These are phyloP conservation scores for Hygrophoropsis aurantiaca DNA, from an alignment of 768 basidiomycete species.

Conservation along the genomic window DNA sequence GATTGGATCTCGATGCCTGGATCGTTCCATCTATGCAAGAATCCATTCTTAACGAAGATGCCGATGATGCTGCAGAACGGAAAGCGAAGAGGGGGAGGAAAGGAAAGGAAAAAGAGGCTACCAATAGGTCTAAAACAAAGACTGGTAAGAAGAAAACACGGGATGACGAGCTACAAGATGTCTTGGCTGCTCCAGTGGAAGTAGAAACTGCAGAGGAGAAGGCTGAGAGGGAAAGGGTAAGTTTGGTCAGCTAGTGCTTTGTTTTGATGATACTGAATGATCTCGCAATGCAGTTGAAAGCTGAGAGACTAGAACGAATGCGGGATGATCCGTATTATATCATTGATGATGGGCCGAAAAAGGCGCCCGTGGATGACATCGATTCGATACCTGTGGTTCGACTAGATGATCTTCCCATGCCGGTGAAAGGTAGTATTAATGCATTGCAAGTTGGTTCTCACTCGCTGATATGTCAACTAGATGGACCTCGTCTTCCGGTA, in stretches of 20 bases:
- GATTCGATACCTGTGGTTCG: conserved; percentile 91
- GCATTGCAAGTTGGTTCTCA: neutral
- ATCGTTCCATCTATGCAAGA: conserved; percentile 64
- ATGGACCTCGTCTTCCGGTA: conserved; percentile 43
- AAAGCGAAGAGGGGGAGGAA: conserved; percentile 45
- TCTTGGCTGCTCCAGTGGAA: conserved; percentile 39
- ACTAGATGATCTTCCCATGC: conserved; percentile 70
- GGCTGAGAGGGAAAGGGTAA: conserved; percentile 62
- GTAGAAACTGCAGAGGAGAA: conserved; percentile 59
- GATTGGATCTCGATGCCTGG: conserved; percentile 83
- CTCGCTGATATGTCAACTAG: conserved; percentile 30
- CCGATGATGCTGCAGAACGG: conserved; percentile 35
- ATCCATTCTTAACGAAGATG: conserved; percentile 26
- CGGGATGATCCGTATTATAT: conserved; percentile 94
- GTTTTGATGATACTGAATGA: conserved; percentile 7
- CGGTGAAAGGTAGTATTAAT: conserved; percentile 28
- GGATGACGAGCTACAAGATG: conserved; percentile 20
- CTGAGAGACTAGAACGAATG: conserved; percentile 71
- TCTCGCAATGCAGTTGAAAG: conserved; percentile 54
- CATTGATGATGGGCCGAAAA: conserved; percentile 55
- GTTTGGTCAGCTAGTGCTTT: conserved; percentile 13
- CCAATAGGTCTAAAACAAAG: conserved; percentile 28
- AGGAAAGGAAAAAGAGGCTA: conserved; percentile 44
- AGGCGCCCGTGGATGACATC: conserved; percentile 53
- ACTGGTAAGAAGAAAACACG: conserved; percentile 47